phyloP scores from a whole-genome alignment of 805 yeast species.

The Clavispora phyllophila region DNA sequence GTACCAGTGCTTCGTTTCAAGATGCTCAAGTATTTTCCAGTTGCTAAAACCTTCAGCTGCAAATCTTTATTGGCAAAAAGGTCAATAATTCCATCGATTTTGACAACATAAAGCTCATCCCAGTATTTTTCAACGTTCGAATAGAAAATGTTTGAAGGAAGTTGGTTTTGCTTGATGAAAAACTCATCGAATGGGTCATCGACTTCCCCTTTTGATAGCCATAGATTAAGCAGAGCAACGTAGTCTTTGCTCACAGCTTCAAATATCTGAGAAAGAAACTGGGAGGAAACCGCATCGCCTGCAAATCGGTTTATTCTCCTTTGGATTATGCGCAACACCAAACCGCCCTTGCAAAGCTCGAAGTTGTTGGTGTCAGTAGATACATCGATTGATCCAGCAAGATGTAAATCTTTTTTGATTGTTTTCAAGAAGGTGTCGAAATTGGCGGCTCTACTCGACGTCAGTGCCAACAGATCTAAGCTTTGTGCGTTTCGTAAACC shows the following conservation, averaged over 20 bases:
- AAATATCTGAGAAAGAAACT: slow-evolving; percentile 50
- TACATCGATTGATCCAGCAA: slow-evolving; percentile 45
- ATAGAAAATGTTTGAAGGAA: slow-evolving; percentile 24
- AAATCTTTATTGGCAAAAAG: slow-evolving; percentile 51
- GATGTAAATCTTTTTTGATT: slow-evolving; percentile 36
- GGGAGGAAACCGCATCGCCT: slow-evolving; percentile 59
- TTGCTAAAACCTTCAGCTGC: slow-evolving; percentile 62
- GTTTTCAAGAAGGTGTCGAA: slow-evolving; percentile 30
- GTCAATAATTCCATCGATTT: slow-evolving; percentile 69
- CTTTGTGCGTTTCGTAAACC: slow-evolving; percentile 11
- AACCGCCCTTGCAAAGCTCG: slow-evolving; percentile 71
- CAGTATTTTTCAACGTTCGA: slow-evolving; percentile 57
- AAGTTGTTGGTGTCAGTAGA: slow-evolving; percentile 47
- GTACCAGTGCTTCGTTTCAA: slow-evolving; percentile 55
- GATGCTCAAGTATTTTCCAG: slow-evolving; percentile 83
- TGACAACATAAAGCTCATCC: slow-evolving; percentile 68
- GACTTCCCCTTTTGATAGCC: slow-evolving; percentile 73
- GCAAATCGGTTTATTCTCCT: slow-evolving; percentile 48
- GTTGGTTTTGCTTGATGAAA: slow-evolving; percentile 40
- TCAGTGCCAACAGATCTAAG: slow-evolving; percentile 10
- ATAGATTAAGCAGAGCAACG: slow-evolving; percentile 61
- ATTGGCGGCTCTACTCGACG: slow-evolving; percentile 15
- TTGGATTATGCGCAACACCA: slow-evolving; percentile 59
- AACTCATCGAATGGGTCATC: slow-evolving; percentile 83
- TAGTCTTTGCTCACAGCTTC: slow-evolving; percentile 59